Evolutionary conservation across 2,329 filamentous ascomycete genomes (phyloP), one percentile per base, ranked within the genome.

Genomic region (Xylaria sp.): DNA sequence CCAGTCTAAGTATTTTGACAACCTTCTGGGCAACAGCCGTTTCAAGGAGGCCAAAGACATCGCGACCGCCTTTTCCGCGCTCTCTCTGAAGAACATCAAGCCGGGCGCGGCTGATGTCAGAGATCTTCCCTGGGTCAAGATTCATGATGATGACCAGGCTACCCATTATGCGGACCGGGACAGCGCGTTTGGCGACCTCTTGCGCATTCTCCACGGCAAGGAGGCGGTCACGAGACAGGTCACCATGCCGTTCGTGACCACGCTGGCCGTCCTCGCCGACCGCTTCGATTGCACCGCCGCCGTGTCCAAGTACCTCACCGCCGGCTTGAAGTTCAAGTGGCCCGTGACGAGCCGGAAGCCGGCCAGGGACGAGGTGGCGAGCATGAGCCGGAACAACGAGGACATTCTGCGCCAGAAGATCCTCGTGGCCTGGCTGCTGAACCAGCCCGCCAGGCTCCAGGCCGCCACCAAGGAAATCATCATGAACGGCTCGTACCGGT

Each of bases 261-360:
- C 87, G 1, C 74, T 92, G 39, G 84, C 87, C 39, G 80, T 91
- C 47, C 80, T 90, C 51, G 87, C 88, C 8, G 89, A 92, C 69
- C 83, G 87, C 41, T 92, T 91, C 70, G 86, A 88, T 71, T 88
- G 86, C 55, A 72, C 84, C 1, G 69, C 76, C 2, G 68, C 76
- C 9, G 77, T 91, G 1, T 76, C 81, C 7, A 75, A 74, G 43
- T 83, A 84, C 58, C 69, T 88, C 17, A 77, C 76, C 44, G 68
- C 71, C 13, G 68, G 75, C 9, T 65, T 78, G 44, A 82, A 77
- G 63, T 79, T 82, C 66, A 83, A 79, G 64, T 86, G 82, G 76
- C 82, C 81, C 0, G 58, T 72, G 38, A 80, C 78, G 7, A 74
- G 60, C 38, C 71, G 71, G 4, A 76, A 71, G 34, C 69, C 73